phyloP scores from a whole-genome alignment of 176 grass and related monocot genomes.

The Paspalum vaginatum region DNA sequence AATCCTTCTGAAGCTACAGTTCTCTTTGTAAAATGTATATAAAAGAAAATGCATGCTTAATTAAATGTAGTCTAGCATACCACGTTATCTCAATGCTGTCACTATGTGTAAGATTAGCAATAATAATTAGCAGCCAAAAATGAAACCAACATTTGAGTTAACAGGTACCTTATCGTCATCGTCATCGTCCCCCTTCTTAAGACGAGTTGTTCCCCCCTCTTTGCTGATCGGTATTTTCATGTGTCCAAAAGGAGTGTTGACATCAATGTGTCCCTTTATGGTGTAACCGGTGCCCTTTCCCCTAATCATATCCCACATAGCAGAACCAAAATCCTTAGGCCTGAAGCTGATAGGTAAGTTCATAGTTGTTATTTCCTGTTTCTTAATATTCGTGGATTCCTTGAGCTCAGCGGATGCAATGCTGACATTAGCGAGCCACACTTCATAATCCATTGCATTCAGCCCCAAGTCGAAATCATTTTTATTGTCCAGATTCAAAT shows the following conservation, averaged over 20 bases:
- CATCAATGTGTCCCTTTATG: constrained; percentile 87
- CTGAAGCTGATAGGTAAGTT: constrained; percentile 79
- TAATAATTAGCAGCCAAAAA: not conserved
- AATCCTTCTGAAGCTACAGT: not conserved
- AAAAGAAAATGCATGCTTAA: not conserved
- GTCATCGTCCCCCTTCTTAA: constrained; percentile 70
- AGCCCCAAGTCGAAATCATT: constrained; percentile 88
- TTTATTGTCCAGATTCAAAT: constrained; percentile 88
- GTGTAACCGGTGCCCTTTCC: constrained; percentile 81
- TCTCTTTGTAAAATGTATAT: not conserved
- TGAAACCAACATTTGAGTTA: not conserved
- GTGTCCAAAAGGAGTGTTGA: constrained; percentile 82
- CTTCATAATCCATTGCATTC: constrained; percentile 77
- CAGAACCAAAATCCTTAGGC: constrained; percentile 92
- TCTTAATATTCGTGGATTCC: constrained; percentile 62
- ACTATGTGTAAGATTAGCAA: not conserved
- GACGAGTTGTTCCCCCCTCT: constrained; percentile 77
- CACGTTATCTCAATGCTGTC: not conserved
- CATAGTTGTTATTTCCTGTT: constrained; percentile 73
- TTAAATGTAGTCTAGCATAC: not conserved
- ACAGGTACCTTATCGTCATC: constrained; percentile 60
- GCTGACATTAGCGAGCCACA: constrained; percentile 76
- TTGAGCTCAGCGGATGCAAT: constrained; percentile 71
- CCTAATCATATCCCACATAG: constrained; percentile 97
- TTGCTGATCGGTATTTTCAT: constrained; percentile 92